Percentiles rank a stretch among this genome's conserved stretches.
Evolutionary conservation across 1,284 basidiomycete species (phyloP).

Genomic region (Puccinia horiana): DNA sequence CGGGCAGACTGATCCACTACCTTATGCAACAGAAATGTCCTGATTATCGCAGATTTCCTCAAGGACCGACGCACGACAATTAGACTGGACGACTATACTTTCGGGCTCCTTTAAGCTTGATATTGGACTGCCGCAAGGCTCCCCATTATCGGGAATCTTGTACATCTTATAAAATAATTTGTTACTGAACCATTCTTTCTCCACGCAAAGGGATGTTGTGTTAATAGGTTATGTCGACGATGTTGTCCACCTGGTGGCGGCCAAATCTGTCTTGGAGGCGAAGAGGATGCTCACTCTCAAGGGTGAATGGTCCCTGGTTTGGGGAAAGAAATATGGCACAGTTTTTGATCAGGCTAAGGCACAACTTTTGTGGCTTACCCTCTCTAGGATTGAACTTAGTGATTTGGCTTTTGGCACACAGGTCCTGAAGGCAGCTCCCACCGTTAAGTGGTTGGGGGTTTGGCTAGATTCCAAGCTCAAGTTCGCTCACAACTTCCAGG

Average conservation of each 20-base stretch:
- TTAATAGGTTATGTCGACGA: slow-evolving; percentile 18
- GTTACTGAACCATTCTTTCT: not conserved
- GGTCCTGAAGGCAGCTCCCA: not conserved
- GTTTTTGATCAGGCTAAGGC: not conserved
- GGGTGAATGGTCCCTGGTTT: not conserved
- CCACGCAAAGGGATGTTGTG: not conserved
- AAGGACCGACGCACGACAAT: not conserved
- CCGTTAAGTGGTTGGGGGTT: slow-evolving; percentile 11
- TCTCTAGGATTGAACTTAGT: not conserved
- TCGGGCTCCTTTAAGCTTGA: not conserved
- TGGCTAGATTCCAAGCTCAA: not conserved
- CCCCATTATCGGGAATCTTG: slow-evolving; percentile 1
- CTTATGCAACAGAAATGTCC: not conserved
- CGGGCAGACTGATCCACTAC: not conserved
- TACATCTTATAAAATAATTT: slow-evolving; percentile 21
- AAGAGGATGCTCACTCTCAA: not conserved
- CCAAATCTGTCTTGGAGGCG: not conserved
- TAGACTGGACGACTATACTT: not conserved
- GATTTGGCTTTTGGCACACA: not conserved
- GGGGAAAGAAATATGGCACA: not conserved
- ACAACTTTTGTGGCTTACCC: not conserved
- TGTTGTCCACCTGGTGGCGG: slow-evolving; percentile 12
- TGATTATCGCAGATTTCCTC: not conserved
- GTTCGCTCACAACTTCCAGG: not conserved
- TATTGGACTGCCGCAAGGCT: slow-evolving; percentile 18